Conservation (phyloP, 306 rosid genomes). For the apple (Malus domestica) region ASM211411v1 NC_041805.1:430501-431000, state of each 20-base stretch:
- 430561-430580: background rate
- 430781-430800: constrained; percentile 44
- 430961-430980: constrained; percentile 8
- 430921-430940: constrained; percentile 73
- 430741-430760: constrained; percentile 70
- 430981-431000: constrained; percentile 7
- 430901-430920: constrained; percentile 76
- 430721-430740: constrained; percentile 41
- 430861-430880: constrained; percentile 69
- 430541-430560: background rate
- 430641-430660: background rate
- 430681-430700: constrained; percentile 41
- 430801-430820: constrained; percentile 62
- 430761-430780: constrained; percentile 60
- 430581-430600: background rate
- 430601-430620: background rate
- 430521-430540: background rate
- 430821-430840: constrained; percentile 64
- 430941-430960: constrained; percentile 31
- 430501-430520: background rate
- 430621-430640: background rate
- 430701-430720: constrained; percentile 25
- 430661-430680: background rate
- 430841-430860: constrained; percentile 68
- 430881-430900: constrained; percentile 79